Percentiles rank a stretch among this genome's conserved stretches.
Conservation (phyloP, 192 early-diverging fungal species). For the Dispira parvispora region DNA sequence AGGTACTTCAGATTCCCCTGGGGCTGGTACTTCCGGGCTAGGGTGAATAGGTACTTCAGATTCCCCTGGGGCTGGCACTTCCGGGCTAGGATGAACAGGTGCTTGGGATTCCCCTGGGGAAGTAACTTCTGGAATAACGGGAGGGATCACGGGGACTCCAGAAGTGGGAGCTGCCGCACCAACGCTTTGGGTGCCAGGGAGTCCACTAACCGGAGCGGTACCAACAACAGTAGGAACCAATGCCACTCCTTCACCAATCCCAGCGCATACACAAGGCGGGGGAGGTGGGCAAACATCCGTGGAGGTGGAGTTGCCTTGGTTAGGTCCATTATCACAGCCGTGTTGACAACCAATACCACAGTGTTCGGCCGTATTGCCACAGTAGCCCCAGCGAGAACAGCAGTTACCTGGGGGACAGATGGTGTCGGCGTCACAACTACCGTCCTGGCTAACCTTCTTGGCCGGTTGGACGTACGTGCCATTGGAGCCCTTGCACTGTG, state of each 20-base stretch:
- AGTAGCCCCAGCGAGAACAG: slow-evolving; percentile 9
- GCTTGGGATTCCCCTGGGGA: too few species aligned
- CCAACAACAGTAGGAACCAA: too few species aligned
- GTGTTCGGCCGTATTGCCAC: slow-evolving; percentile 7
- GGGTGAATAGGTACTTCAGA: too few species aligned
- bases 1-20: too few species aligned
- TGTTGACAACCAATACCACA: slow-evolving; percentile 5
- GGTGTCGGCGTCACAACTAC: slow-evolving; percentile 6
- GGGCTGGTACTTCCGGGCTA: too few species aligned
- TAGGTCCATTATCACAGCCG: background rate
- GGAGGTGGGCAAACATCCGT: background rate
- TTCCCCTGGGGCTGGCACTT: too few species aligned
- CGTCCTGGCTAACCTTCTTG: slow-evolving; percentile 10
- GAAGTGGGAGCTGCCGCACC: too few species aligned
- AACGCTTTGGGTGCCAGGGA: too few species aligned
- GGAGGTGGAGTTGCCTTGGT: background rate
- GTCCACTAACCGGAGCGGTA: too few species aligned
- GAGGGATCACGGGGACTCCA: too few species aligned
- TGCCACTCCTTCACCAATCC: background rate
- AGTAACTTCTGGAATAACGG: too few species aligned
- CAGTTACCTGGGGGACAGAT: slow-evolving; percentile 10
- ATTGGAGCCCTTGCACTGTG: slow-evolving; percentile 5
- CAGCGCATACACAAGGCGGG: slow-evolving; percentile 3
- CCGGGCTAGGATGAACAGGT: too few species aligned
- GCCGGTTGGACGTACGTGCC: slow-evolving; percentile 3